Base-by-base conservation (phyloP, 352 stramenopile genomes). In the Blastocystis sp. region DNA sequence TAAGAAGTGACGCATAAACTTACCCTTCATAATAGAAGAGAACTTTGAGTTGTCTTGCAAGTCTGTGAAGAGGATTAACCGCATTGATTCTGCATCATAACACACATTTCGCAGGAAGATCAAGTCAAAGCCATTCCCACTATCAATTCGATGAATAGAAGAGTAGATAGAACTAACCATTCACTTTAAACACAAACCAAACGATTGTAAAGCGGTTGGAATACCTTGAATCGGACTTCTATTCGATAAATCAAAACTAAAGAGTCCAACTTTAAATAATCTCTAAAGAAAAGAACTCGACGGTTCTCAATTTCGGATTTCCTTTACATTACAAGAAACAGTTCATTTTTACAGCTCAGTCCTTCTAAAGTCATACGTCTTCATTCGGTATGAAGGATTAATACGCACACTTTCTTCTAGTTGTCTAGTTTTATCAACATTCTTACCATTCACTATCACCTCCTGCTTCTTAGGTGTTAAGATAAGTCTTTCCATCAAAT, bases 101-200 rank as follows among this genome's bases (percentile, higher is more conserved):
- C 66, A 78, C 66, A 78, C 66, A 56, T 78, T 78, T n/a, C 66
- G 66, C 14, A 78, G 42, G 57, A 59, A 78, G 16, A 78, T 19
- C 66, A 78, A 29, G 0, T 59, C 43, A 27, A 78, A 78, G 14
- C 66, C 66, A 29, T 32, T 56, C 6, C 66, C 66, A 3, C 32
- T 78, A 27, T 78, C 66, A 29, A 78, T 78, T 12, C 21, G 29
- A 21, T 54, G 19, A 16, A 78, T 29, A 54, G 37, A 59, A 16
- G 39, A 59, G 6, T 59, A 57, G 14, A 61, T 46, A 1, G 42
- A n/a, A n/a, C 66, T 78, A 78, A 21, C n/a, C 12, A 78, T 58
- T 21, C 37, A 29, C 39, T 29, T 49, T 54, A 32, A 1, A 49
- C n/a, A 63, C 1, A 11, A 12, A 37, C 37, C 37, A 12, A 24